phyloP scores from a whole-genome alignment of 257 asterid genomes.

The Penstemon davidsonii region DNA sequence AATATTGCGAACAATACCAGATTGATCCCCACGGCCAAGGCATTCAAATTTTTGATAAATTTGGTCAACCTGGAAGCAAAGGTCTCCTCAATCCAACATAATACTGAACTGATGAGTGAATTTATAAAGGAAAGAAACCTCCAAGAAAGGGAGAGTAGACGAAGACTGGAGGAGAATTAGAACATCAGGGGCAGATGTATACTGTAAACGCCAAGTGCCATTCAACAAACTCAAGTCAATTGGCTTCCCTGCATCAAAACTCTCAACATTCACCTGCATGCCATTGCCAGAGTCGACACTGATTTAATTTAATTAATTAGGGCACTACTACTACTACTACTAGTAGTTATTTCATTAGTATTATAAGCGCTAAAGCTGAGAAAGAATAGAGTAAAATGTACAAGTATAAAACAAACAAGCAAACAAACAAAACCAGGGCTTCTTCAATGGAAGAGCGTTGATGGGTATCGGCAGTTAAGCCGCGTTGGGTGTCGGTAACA shows the following conservation, averaged over 20 bases:
- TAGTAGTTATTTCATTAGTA: background rate
- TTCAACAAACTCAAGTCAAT: conserved; percentile 57
- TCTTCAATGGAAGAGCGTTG: conserved; percentile 83
- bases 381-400: background rate
- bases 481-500: conserved; percentile 75
- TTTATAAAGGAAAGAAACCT: conserved; percentile 38
- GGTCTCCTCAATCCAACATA: background rate
- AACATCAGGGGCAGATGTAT: conserved; percentile 88
- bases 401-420: background rate
- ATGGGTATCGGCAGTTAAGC: conserved; percentile 56
- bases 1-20: conserved; percentile 66
- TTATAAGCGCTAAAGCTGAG: background rate
- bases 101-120: background rate
- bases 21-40: conserved; percentile 26
- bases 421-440: conserved; percentile 47
- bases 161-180: conserved; percentile 75
- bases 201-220: conserved; percentile 97
- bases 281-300: background rate
- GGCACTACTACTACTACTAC: background rate
- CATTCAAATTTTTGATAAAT: conserved; percentile 85
- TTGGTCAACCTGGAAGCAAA: conserved; percentile 62
- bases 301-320: too few species aligned
- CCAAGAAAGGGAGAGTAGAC: conserved; percentile 68
- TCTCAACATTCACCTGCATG: conserved; percentile 64
- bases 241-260: conserved; percentile 59